Base-by-base conservation (phyloP, 345 rosid genomes). In the Lumnitzera racemosa region DNA sequence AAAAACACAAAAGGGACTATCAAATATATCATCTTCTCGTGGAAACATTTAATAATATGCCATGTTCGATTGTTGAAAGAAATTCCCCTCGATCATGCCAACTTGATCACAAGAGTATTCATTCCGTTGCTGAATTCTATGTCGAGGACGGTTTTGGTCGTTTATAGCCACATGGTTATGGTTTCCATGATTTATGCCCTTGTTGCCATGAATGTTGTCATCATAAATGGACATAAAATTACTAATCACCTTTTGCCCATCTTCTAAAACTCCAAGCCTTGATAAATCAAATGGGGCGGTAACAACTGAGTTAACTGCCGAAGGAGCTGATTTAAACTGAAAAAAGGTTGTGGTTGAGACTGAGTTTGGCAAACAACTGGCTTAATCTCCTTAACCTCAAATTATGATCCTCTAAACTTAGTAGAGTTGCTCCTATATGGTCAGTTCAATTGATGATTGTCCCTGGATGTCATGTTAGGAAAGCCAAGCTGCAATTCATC, bases 161-260 rank as follows among this genome's bases (percentile, higher is more conserved):
- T 82, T 89, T 51, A 72, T 63, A 46, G 66, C 70, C 36, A 62
- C 64, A 59, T 61, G 57, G 70, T 55, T 62, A 59, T 61, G 57
- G 71, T 52, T 76, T 27, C 62, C 46, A 2, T 70, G 51, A 52
- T 66, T 71, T 13, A 75, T 7, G 51, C 67, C 72, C 75, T 72
- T 79, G 78, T 61, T 85, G 57, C 81, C 70, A 55, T 78, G 90
- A 54, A 84, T 68, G 43, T 73, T 90, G 57, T 76, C 67, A 47
- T 90, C 97, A 15, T 90, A 94, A 61, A 83, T 59, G 5, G 97
- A 80, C 92, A 94, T 84, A 36, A 94, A 92, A 43, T 94, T 90
- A 1, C 73, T 78, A 67, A 94, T 94, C 83, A 76, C 81, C 73
- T 84, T 90, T 62, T 86, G 97, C 16, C 97, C 99, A 59, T 94